Evolutionary conservation across 345 rosid species (phyloP).

Genomic region (Brassica carinata): DNA sequence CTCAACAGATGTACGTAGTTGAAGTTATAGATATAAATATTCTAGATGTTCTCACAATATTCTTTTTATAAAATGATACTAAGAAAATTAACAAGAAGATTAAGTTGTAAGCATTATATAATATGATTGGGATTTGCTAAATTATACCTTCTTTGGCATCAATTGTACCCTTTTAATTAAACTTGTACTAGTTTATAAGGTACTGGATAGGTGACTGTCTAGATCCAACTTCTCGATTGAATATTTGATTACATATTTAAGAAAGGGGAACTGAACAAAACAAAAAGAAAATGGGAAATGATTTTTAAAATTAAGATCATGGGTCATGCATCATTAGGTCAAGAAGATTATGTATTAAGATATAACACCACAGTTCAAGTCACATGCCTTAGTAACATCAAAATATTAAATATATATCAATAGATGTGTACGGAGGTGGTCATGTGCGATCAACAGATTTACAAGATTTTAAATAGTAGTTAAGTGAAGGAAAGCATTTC

Average conservation of each 20-base stretch:
- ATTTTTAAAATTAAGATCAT: conserved; percentile 34
- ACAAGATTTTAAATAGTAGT: conserved; percentile 17
- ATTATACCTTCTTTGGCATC: neutral
- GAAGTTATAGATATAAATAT: neutral
- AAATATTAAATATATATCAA: conserved; percentile 20
- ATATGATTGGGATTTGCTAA: neutral
- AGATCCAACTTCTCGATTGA: conserved; percentile 16
- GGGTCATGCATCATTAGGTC: conserved; percentile 43
- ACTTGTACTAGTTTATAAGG: neutral
- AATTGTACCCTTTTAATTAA: neutral
- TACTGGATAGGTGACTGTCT: conserved; percentile 7
- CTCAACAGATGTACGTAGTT: neutral
- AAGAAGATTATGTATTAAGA: conserved; percentile 30
- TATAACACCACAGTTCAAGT: conserved; percentile 40
- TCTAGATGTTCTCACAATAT: neutral
- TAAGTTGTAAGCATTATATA: neutral
- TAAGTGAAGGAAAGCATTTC: conserved; percentile 30
- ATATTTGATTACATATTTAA: conserved; percentile 6
- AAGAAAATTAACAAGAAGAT: neutral
- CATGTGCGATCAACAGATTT: conserved; percentile 28
- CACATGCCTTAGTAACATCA: conserved; percentile 39
- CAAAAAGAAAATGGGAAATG: conserved; percentile 10
- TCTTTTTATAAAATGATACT: neutral
- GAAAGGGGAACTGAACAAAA: conserved; percentile 22
- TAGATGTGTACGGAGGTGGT: conserved; percentile 15